Conservation (phyloP, 2,329 filamentous ascomycete species). For the Claviceps capensis region DNA sequence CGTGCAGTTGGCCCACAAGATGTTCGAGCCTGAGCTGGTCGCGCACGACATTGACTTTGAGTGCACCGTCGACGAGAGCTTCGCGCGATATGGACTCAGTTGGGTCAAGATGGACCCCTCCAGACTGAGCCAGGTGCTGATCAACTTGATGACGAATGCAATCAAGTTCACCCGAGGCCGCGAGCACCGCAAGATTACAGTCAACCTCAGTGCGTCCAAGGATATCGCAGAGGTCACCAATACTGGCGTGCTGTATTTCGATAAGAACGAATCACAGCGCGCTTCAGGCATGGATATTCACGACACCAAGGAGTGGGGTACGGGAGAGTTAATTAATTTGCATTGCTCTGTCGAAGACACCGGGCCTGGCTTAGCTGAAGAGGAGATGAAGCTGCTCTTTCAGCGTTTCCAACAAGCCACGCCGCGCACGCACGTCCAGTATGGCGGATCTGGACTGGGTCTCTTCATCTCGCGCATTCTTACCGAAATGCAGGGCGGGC, state of each 20-base stretch:
- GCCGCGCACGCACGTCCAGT: conserved; percentile 57
- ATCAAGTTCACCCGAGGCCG: conserved; percentile 53
- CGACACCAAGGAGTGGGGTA: conserved; percentile 52
- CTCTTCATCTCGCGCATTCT: conserved; percentile 66
- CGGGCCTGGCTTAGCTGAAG: conserved; percentile 49
- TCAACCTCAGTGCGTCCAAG: conserved; percentile 50
- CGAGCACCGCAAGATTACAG: conserved; percentile 43
- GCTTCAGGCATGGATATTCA: conserved; percentile 27
- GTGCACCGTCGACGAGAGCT: conserved; percentile 55
- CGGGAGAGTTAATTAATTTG: conserved; percentile 56
- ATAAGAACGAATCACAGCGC: conserved; percentile 26
- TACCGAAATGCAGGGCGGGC: conserved; percentile 63
- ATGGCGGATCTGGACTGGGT: conserved; percentile 56
- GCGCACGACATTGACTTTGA: conserved; percentile 59
- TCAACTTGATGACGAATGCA: conserved; percentile 59
- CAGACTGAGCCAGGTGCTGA: conserved; percentile 58
- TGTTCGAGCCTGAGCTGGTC: conserved; percentile 65
- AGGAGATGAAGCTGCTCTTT: conserved; percentile 54
- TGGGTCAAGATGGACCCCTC: conserved; percentile 68
- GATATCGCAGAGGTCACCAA: conserved; percentile 29
- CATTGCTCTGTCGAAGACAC: conserved; percentile 62
- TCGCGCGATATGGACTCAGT: conserved; percentile 48
- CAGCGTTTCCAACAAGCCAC: conserved; percentile 56
- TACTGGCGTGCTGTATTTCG: conserved; percentile 32
- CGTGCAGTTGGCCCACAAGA: conserved; percentile 56